phyloP scores from a whole-genome alignment of 1,284 basidiomycete species.

The Ceratobasidium sp. region DNA sequence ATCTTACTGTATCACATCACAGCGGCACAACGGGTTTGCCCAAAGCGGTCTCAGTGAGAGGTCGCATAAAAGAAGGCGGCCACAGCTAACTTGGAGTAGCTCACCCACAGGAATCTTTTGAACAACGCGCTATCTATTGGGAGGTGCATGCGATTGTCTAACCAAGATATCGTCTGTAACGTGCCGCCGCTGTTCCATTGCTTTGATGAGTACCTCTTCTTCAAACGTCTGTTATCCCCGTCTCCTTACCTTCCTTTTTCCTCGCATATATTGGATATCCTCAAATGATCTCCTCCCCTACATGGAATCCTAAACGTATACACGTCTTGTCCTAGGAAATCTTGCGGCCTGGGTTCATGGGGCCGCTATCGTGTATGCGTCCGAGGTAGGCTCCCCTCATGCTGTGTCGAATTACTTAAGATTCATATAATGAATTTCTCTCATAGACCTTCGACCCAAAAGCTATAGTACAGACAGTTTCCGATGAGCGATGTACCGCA shows the following conservation, averaged over 20 bases:
- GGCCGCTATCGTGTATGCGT: conserved; percentile 76
- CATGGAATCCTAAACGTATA: not conserved
- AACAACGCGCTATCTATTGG: conserved; percentile 80
- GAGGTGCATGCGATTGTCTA: conserved; percentile 69
- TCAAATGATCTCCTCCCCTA: too few species aligned
- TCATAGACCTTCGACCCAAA: conserved; percentile 62
- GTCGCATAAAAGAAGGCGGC: not conserved
- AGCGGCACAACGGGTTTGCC: conserved; percentile 82
- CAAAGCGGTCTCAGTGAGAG: conserved; percentile 76
- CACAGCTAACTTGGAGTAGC: conserved; percentile 52
- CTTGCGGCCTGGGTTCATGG: conserved; percentile 80
- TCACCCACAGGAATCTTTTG: conserved; percentile 77
- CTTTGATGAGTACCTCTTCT: conserved; percentile 71
- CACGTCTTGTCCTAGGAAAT: conserved; percentile 82
- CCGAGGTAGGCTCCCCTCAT: conserved; percentile 51
- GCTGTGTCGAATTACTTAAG: not conserved
- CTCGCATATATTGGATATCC: too few species aligned
- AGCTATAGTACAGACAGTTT: conserved; percentile 70
- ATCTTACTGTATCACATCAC: conserved; percentile 10
- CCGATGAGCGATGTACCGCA: conserved; percentile 73
- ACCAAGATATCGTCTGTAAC: conserved; percentile 74
- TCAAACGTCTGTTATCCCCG: not conserved
- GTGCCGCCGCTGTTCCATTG: conserved; percentile 84
- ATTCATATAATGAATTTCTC: not conserved
- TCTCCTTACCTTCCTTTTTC: conserved; percentile 12